Conservation (phyloP, 2,329 filamentous ascomycete species). For the Fusarium sp. region DNA sequence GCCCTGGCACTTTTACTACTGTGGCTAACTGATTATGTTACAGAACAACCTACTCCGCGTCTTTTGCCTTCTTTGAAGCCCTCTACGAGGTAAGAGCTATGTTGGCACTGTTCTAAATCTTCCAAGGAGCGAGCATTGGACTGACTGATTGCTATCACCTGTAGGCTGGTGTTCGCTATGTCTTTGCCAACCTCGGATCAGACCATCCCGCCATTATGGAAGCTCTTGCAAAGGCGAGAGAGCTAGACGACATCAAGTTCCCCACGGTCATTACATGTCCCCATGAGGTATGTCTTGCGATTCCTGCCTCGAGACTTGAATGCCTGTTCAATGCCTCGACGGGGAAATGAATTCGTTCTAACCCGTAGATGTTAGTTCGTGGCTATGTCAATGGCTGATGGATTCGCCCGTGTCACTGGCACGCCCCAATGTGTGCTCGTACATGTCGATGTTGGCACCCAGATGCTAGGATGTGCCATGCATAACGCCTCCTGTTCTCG, state of each 20-base stretch:
- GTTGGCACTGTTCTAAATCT: neutral
- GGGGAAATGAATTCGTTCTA: neutral
- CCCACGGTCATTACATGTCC: conserved; percentile 11
- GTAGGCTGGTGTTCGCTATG: conserved; percentile 63
- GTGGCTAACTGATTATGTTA: neutral
- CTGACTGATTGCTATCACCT: neutral
- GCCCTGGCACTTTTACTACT: neutral
- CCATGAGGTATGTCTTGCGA: neutral
- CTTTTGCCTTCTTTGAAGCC: neutral
- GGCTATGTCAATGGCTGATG: conserved; percentile 83
- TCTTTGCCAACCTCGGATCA: conserved; percentile 71
- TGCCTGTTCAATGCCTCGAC: neutral
- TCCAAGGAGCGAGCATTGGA: no score
- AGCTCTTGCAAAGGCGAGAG: conserved; percentile 77
- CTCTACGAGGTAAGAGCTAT: neutral
- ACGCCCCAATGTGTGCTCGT: conserved; percentile 80
- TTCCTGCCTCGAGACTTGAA: neutral
- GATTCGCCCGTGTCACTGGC: conserved; percentile 75
- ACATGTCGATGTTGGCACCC: conserved; percentile 83
- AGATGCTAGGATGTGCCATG: conserved; percentile 77
- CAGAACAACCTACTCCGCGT: neutral
- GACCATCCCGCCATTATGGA: conserved; percentile 81
- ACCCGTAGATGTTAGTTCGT: conserved; percentile 68
- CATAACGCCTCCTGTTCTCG: conserved; percentile 81
- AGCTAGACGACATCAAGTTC: conserved; percentile 25